Base-by-base conservation (phyloP, 179 eudicot genomes). In the Sideroxylon spinosum region DNA sequence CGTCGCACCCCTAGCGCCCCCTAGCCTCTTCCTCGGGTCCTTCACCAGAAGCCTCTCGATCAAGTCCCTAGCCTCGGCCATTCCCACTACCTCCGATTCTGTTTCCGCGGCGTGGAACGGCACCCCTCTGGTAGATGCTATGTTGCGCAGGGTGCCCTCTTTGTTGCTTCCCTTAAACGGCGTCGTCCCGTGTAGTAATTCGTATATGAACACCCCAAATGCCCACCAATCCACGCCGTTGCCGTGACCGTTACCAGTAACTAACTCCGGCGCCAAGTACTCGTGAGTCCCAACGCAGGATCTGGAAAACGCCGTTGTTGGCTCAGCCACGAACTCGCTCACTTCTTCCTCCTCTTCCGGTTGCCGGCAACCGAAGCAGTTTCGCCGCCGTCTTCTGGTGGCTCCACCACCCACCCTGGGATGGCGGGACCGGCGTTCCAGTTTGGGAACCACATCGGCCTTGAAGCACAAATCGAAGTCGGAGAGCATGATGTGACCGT, bases 161-260 rank as follows among this genome's bases (percentile, higher is more conserved):
- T 93, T 95, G 72, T 80, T 89, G 9, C 75, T 82, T 4, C 98
- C 98, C 68, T 90, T 90, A 73, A 95, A 95, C 74, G 98, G 98
- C 6, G 98, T 95, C 64, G 87, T 82, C 0, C 98, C 98, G 60
- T 80, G 84, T 22, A 95, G 16, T 8, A 95, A 71, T 80, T 95
- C 98, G 69, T 95, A 90, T 0, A 93, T 7, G 69, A 95, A 82
- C 0, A 95, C 91, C 61, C 97, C 98, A n/a, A 93, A 95, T 3
- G 95, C 98, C 98, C 98, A 95, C 98, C 97, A 93, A 68, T 95
- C 98, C 4, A 95, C 98, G 1, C 95, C 97, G 84, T 89, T 95
- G 22, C 98, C 95, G 77, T 95, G 97, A 6, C 98, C 97, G 80
- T 78, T 81, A 6, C 97, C 98, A 19, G 69, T 61, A 6, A 89